phyloP scores from a whole-genome alignment of 192 early-diverging fungal species.

The Funneliformis mosseae region DNA sequence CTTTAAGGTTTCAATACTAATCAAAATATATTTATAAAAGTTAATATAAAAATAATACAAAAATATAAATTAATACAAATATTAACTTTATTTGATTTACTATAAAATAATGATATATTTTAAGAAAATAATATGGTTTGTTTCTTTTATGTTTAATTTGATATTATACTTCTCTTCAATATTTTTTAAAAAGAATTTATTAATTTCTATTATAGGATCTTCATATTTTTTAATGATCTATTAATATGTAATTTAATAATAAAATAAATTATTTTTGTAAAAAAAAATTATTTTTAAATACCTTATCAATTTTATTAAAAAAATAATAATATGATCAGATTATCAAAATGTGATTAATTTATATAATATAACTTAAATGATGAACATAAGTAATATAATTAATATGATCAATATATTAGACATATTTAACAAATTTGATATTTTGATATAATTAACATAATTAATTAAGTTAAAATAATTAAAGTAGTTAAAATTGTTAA shows the following conservation, averaged over 20 bases:
- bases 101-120: not conserved
- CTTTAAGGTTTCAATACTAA: slow-evolving; percentile 14
- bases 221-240: slow-evolving; percentile 15
- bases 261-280: slow-evolving; percentile 18
- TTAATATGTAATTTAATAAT: slow-evolving; percentile 33
- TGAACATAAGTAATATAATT: too few species aligned
- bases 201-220: slow-evolving; percentile 10
- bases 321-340: too few species aligned
- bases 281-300: slow-evolving; percentile 10
- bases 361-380: too few species aligned
- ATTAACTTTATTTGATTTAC: slow-evolving; percentile 14
- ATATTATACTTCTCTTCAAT: slow-evolving; percentile 21
- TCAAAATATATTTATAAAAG: not conserved
- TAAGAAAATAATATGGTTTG: not conserved
- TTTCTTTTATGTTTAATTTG: slow-evolving; percentile 17
- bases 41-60: not conserved
- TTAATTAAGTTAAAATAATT: too few species aligned
- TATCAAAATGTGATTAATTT: too few species aligned
- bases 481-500: too few species aligned
- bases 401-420: too few species aligned
- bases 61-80: too few species aligned
- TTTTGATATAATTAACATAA: too few species aligned
- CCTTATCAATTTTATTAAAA: slow-evolving; percentile 32
- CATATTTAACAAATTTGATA: too few species aligned
- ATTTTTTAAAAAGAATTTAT: not conserved